Evolutionary conservation across 2,329 filamentous ascomycete genomes (phyloP).

Genomic region (Colletotrichum musicola): DNA sequence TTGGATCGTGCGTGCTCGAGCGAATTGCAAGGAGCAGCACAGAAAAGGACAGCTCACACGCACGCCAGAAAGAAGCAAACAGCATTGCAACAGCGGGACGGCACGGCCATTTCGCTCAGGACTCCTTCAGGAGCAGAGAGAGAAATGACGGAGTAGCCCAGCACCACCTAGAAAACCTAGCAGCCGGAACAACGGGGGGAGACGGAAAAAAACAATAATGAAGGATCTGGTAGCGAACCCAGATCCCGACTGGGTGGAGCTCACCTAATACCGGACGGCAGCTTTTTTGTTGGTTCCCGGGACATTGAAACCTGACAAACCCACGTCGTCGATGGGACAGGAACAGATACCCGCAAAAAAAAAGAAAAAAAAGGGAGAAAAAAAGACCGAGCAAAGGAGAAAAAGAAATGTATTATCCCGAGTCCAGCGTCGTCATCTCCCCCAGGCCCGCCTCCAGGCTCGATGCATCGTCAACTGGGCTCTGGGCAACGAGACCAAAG

Average conservation of each 20-base stretch:
- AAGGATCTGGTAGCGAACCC: slow-evolving; percentile 23
- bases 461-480: background rate
- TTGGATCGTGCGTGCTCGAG: background rate
- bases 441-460: background rate
- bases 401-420: background rate
- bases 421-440: background rate
- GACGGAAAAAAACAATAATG: background rate
- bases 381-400: background rate
- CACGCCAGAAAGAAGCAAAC: slow-evolving; percentile 15
- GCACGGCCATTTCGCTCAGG: background rate
- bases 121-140: slow-evolving; percentile 6
- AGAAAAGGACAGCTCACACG: background rate
- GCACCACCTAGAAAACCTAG: too few relatives aligned
- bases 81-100: background rate
- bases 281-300: slow-evolving; percentile 22
- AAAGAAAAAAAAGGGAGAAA: background rate
- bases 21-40: slow-evolving; percentile 12
- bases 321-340: background rate
- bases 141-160: background rate
- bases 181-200: background rate
- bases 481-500: background rate
- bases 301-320: background rate
- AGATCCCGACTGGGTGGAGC: slow-evolving; percentile 23
- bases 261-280: slow-evolving; percentile 31
- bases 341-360: slow-evolving; percentile 8